These are phyloP conservation scores for Conticribra guillardii DNA, from an alignment of 108 stramenopile genomes.

Conservation along the genomic window DNA sequence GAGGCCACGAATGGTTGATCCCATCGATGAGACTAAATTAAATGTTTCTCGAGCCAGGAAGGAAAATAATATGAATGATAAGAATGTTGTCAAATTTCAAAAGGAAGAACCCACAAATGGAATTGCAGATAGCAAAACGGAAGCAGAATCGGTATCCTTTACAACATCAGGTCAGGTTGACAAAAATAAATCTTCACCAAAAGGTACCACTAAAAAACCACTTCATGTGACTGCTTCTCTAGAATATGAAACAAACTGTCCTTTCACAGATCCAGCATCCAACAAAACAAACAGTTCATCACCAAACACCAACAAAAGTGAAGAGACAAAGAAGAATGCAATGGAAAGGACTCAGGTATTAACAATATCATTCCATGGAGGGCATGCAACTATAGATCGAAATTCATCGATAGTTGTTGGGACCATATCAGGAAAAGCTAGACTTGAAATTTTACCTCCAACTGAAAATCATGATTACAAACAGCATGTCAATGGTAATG, in stretches of 20 bases:
- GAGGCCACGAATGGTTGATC: no score
- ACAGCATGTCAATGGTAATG: background rate
- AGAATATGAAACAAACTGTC: background rate
- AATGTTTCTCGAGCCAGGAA: no score
- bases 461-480: background rate
- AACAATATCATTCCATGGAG: slow-evolving; percentile 22
- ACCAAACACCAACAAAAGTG: background rate
- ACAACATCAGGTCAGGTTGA: background rate
- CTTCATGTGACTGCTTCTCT: background rate
- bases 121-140: no score
- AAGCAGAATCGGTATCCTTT: no score
- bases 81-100: no score
- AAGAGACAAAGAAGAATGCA: background rate
- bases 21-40: no score
- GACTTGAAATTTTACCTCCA: slow-evolving; percentile 20
- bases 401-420: slow-evolving; percentile 11
- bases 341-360: slow-evolving; percentile 11
- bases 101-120: no score
- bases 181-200: background rate
- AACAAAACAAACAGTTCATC: background rate
- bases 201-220: background rate
- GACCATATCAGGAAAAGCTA: slow-evolving; percentile 34
- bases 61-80: no score
- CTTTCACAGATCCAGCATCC: background rate
- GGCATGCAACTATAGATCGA: background rate